These are phyloP conservation scores for Kurtzmaniella quercitrusa DNA, from an alignment of 1,139 yeast species.

Conservation along the genomic window DNA sequence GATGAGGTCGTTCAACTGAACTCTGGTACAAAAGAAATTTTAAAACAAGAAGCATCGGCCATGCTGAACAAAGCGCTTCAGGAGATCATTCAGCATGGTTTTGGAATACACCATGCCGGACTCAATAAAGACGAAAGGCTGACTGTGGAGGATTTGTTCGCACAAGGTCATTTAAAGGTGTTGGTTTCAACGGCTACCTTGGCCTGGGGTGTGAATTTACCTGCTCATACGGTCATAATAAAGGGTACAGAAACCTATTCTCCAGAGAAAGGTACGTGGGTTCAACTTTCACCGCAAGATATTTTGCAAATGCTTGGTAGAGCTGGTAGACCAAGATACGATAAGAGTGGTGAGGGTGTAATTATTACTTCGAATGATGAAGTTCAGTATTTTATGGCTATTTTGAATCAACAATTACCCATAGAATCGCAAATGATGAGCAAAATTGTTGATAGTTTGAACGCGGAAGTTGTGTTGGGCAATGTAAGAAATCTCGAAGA, in stretches of 20 bases:
- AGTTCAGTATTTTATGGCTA: constrained; percentile 81
- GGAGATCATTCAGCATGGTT: constrained; percentile 63
- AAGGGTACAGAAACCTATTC: constrained; percentile 94
- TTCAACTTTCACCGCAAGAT: constrained; percentile 88
- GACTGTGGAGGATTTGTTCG: constrained; percentile 79
- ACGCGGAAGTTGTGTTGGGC: constrained; percentile 85
- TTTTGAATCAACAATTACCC: constrained; percentile 85
- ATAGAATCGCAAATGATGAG: constrained; percentile 84
- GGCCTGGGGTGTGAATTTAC: constrained; percentile 98
- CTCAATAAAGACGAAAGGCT: constrained; percentile 68
- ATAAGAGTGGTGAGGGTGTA: constrained; percentile 88
- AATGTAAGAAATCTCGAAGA: constrained; percentile 57
- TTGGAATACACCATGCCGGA: constrained; percentile 97
- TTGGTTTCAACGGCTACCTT: constrained; percentile 91
- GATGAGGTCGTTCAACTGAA: constrained; percentile 11
- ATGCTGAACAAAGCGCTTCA: constrained; percentile 54
- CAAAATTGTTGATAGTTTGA: constrained; percentile 66
- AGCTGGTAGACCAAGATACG: constrained; percentile 96
- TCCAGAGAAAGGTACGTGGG: constrained; percentile 87
- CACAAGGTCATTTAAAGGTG: constrained; percentile 78
- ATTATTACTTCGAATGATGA: constrained; percentile 86
- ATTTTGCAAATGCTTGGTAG: constrained; percentile 94
- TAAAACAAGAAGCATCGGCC: constrained; percentile 58
- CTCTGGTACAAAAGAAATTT: constrained; percentile 40
- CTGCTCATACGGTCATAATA: constrained; percentile 93